Base-by-base conservation (phyloP, 2,329 filamentous ascomycete genomes). In the Trichoderma hamatum region DNA sequence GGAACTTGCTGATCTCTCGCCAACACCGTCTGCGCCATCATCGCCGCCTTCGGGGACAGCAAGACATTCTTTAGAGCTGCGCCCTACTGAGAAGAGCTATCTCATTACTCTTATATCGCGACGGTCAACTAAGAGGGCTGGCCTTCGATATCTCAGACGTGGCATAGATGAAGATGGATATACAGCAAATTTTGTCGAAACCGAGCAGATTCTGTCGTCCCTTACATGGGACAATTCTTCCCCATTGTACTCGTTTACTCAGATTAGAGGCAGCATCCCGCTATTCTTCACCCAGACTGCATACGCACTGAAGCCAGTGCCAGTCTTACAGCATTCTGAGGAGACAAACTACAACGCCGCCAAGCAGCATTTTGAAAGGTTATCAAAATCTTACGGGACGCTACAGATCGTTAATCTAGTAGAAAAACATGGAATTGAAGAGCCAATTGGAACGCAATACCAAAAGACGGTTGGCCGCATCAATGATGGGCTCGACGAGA, bases 281-380 rank as follows among this genome's bases (percentile, higher is more conserved):
- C 80, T 98, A 0, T 98, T 96, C 82, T 99, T 97, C 77, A 96
- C 94, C 0, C 96, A 99, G 76, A 93, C 92, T 0, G 94, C 95
- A 0, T 98, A 97, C 78, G 94, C 93, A 11, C 88, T 98, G 73
- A 97, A 97, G 76, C 96, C 96, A 0, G 85, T 92, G 13, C 94
- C 95, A 0, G 86, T 92, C 16, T 82, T 96, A 43, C 92, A 94
- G 77, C 94, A 97, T 73, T 96, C 93, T 0, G 83, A 87, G 3
- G 89, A 92, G 56, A 89, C 89, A 14, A 99, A 98, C 73, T 90
- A 90, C 67, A 81, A 84, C 56, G 95, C 95, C 0, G 92, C 96
- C 76, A 89, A 86, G 69, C 89, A 86, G 72, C 96, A 99, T 78
- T 96, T 98, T 74, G 84, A 88, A 10, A 85, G 87, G 28, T 78